phyloP scores from a whole-genome alignment of 306 rosid genomes.

The Prunus mongolica region DNA sequence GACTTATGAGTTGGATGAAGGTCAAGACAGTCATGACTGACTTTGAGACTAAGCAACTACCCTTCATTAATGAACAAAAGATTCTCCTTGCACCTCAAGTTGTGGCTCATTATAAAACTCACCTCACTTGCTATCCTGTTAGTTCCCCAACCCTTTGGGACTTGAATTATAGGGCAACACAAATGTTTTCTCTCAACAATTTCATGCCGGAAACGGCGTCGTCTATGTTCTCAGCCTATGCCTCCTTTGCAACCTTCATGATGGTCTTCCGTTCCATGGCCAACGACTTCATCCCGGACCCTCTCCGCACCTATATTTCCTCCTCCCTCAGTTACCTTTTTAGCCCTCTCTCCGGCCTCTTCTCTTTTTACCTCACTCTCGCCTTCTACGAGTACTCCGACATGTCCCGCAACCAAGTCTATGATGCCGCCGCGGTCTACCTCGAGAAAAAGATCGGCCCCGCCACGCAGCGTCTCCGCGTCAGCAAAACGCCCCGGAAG shows the following conservation, averaged over 20 bases:
- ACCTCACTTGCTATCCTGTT: no score
- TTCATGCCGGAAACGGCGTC: conserved; percentile 23
- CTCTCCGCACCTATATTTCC: conserved; percentile 24
- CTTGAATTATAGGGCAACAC: no score
- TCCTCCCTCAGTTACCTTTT: conserved; percentile 18
- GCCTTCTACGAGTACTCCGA: conserved; percentile 23
- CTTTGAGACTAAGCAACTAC: no score
- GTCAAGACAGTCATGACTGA: no score
- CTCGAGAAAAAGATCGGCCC: conserved; percentile 26
- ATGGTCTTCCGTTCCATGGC: conserved; percentile 36
- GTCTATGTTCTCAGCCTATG: conserved; percentile 35
- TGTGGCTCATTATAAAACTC: no score
- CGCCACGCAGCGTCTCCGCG: conserved; percentile 16
- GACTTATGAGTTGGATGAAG: no score
- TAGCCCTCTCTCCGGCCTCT: conserved; percentile 5
- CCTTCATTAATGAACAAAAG: no score
- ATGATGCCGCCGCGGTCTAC: conserved; percentile 31
- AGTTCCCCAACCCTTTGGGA: no score
- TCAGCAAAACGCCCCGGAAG: conserved; percentile 23
- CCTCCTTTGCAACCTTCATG: conserved; percentile 31
- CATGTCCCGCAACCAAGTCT: conserved; percentile 36
- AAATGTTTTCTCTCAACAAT: conserved; percentile 12
- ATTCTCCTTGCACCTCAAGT: no score
- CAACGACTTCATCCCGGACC: conserved; percentile 28
- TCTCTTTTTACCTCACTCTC: conserved; percentile 27